phyloP scores from a whole-genome alignment of 129 eudicot genomes.

The Artemisia annua region DNA sequence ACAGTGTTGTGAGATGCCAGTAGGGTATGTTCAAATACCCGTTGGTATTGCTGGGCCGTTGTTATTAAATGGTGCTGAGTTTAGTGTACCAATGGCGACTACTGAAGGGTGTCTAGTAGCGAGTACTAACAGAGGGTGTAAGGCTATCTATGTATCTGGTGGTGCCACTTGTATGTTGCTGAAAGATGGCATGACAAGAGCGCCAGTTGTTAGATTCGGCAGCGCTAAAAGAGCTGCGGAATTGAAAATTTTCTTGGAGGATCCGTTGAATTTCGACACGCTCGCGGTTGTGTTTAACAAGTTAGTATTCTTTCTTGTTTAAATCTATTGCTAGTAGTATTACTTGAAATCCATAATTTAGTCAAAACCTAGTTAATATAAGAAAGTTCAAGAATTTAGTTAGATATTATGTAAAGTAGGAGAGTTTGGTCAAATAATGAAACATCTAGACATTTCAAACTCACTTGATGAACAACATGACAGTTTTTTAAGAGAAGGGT shows the following conservation, averaged over 20 bases:
- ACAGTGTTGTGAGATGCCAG: constrained; percentile 81
- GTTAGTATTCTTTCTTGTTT: constrained; percentile 32
- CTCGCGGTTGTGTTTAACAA: constrained; percentile 55
- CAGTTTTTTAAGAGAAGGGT: not conserved
- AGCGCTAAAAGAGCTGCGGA: constrained; percentile 66
- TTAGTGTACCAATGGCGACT: constrained; percentile 69
- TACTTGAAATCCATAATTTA: too few species aligned
- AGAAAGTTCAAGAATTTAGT: not conserved
- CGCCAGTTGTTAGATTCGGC: constrained; percentile 67
- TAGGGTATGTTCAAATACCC: constrained; percentile 71
- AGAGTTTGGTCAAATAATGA: too few species aligned
- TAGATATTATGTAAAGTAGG: too few species aligned
- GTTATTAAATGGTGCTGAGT: constrained; percentile 52
- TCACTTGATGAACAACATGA: too few species aligned
- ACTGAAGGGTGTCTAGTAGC: constrained; percentile 82
- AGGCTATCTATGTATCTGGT: constrained; percentile 57
- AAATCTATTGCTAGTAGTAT: not conserved
- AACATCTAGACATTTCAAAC: too few species aligned
- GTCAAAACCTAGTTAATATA: too few species aligned
- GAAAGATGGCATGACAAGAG: constrained; percentile 69
- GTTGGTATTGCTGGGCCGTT: constrained; percentile 79
- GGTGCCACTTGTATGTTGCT: constrained; percentile 57
- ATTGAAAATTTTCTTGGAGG: constrained; percentile 63
- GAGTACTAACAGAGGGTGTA: constrained; percentile 64
- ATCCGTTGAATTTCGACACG: constrained; percentile 56